Evolutionary conservation across 768 basidiomycete species (phyloP).

Genomic region (Phanerodontia chrysosporium): DNA sequence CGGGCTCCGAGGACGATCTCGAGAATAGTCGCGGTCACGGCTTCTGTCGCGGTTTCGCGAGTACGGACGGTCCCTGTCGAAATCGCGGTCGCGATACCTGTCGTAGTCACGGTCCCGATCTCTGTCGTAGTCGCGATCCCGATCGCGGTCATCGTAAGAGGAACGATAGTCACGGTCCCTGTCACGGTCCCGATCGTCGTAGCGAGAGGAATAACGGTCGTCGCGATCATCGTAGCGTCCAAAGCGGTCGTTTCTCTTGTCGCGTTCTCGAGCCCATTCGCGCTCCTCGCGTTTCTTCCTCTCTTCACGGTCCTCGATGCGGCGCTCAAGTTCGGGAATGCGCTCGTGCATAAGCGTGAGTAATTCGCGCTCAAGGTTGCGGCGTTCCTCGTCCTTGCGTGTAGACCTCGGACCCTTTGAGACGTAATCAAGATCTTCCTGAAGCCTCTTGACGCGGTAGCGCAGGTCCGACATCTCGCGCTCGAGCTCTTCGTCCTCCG

Average conservation of each 20-base stretch:
- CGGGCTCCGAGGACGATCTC: conserved; percentile 30
- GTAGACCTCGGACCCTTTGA: conserved; percentile 67
- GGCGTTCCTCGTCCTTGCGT: conserved; percentile 79
- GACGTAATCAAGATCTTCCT: conserved; percentile 89
- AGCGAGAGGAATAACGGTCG: conserved; percentile 20
- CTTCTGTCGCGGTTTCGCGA: conserved; percentile 35
- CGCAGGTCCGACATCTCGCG: conserved; percentile 84
- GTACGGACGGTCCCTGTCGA: conserved; percentile 32
- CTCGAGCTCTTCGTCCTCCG: conserved; percentile 88
- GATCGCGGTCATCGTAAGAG: conserved; percentile 41
- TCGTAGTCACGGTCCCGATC: conserved; percentile 32
- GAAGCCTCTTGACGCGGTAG: conserved; percentile 79
- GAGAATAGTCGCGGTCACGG: conserved; percentile 29
- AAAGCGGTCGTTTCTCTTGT: conserved; percentile 78
- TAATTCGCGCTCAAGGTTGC: conserved; percentile 85
- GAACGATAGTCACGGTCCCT: conserved; percentile 18
- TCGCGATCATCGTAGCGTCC: conserved; percentile 55
- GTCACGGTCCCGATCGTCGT: conserved; percentile 33
- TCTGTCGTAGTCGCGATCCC: conserved; percentile 35
- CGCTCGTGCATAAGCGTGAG: conserved; percentile 84
- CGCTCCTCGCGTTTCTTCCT: conserved; percentile 73
- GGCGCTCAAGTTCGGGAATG: conserved; percentile 85
- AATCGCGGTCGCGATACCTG: conserved; percentile 28
- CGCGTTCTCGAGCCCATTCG: conserved; percentile 74
- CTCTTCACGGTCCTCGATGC: conserved; percentile 75